These are phyloP conservation scores for Colletotrichum magnum DNA, from an alignment of 2,329 filamentous ascomycete genomes.

Conservation along the genomic window DNA sequence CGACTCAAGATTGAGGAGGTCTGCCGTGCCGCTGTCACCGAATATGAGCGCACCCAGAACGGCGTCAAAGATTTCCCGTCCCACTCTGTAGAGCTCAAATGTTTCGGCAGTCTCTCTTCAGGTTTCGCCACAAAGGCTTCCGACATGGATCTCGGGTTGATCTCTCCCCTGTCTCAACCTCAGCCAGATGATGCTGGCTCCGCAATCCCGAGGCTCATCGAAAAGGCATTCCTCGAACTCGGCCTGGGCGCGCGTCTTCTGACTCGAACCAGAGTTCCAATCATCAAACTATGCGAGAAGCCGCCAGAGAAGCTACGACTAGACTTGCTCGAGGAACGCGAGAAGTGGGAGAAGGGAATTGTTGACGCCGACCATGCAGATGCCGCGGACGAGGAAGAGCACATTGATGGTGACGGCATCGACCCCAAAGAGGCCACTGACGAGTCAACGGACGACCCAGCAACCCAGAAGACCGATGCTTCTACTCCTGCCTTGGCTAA, in stretches of 20 bases:
- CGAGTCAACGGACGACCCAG: conserved; percentile 17
- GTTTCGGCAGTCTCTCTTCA: conserved; percentile 86
- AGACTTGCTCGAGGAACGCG: conserved; percentile 74
- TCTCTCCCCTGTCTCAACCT: conserved; percentile 73
- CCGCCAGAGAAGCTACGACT: conserved; percentile 73
- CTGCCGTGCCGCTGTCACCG: conserved; percentile 71
- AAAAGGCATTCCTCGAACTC: conserved; percentile 79
- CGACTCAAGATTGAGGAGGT: conserved; percentile 74
- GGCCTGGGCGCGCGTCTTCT: conserved; percentile 84
- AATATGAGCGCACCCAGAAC: conserved; percentile 62
- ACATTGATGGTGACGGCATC: conserved; percentile 3
- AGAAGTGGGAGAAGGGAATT: conserved; percentile 78
- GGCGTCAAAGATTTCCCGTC: conserved; percentile 62
- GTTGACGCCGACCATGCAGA: conserved; percentile 53
- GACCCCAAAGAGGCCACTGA: conserved; percentile 18
- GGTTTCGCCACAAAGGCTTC: conserved; percentile 91
- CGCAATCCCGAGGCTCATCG: conserved; percentile 79
- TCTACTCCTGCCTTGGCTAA: neutral
- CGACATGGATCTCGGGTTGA: conserved; percentile 89
- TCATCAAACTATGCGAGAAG: conserved; percentile 86
- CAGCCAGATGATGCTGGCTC: conserved; percentile 69
- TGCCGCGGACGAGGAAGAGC: conserved; percentile 49
- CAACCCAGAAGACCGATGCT: neutral
- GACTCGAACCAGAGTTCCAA: conserved; percentile 84
- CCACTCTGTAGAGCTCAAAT: conserved; percentile 76